Base-by-base conservation (phyloP, 1,284 basidiomycete species). In the Coniferiporia sulphurascens region DNA sequence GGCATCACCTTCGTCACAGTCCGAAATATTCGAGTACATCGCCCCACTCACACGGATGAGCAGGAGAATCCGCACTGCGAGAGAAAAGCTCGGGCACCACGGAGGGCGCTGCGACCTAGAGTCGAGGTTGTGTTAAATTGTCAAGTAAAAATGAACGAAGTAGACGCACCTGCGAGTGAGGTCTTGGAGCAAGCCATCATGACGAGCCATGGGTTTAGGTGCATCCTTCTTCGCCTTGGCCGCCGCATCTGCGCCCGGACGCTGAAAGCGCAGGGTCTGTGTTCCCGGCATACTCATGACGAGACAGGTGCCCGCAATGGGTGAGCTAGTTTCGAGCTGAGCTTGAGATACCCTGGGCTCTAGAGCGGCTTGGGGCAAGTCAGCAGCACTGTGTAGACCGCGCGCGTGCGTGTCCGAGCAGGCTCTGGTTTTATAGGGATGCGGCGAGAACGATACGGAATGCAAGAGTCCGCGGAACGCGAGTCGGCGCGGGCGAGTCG, bases 1-100 rank as follows among this genome's bases (percentile, higher is more conserved):
- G 21, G 45, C 64, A 77, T 62, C 61, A 94, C 95, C 93, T 83
- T 99, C 97, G 69, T 99, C 97, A 67, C 97, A 99, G 71, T 99
- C 97, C 64, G 89, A 83, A 62, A 98, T 92, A 66, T 94, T 91
- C n/a, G 89, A 85, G 70, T 95, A 98, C 92, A 98, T 96, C 3
- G 95, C 96, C 2, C 84, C 87, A n/a, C 84, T 77, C 48, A 95
- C 82, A 27, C 96, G 84, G 17, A 95, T 72, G 45, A 98, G 81
- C 52, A 97, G 75, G 46, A 98, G 73, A 48, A 96, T 81, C 51
- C 95, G 84, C 63, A 98, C 77, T 7, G 94, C 94, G 10, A 91
- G 76, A 17, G 86, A 88, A 66, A 95, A 88, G 61, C 84, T 83
- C 38, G 95, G 94, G 57, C 83, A 82, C 86, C 92, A 94, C 77